A percentile compares a stretch with the other conserved stretches of the same genome.
phyloP scores from a whole-genome alignment of 768 basidiomycete species.

The Podaxis sp. region DNA sequence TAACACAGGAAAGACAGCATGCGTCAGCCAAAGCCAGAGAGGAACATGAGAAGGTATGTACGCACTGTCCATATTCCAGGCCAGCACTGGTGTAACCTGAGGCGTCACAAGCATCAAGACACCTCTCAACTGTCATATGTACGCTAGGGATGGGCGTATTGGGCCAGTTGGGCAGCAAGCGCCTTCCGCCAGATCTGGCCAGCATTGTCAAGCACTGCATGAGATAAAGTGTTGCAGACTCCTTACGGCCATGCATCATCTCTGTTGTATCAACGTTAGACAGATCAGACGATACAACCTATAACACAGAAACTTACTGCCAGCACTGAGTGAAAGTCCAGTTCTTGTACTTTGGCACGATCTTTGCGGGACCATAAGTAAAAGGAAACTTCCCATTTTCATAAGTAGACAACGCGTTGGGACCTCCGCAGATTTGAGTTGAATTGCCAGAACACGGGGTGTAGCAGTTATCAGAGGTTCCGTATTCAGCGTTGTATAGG shows the following conservation, averaged over 20 bases:
- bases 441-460: constrained; percentile 19
- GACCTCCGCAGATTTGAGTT: constrained; percentile 20
- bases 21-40: neutral
- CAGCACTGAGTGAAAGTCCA: constrained; percentile 19
- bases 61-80: constrained; percentile 20
- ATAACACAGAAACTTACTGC: constrained; percentile 10
- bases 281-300: neutral
- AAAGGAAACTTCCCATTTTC: constrained; percentile 17
- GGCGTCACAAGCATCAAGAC: constrained; percentile 18
- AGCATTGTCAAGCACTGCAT: neutral
- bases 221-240: neutral
- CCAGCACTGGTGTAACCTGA: constrained; percentile 18
- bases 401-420: constrained; percentile 20
- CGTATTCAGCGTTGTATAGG: constrained; percentile 16
- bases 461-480: constrained; percentile 12
- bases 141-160: constrained; percentile 14
- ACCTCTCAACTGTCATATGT: constrained; percentile 21
- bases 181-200: neutral
- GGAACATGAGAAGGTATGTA: neutral
- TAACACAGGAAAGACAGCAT: neutral
- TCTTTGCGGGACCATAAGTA: constrained; percentile 17
- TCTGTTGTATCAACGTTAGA: neutral
- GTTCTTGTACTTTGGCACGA: constrained; percentile 11
- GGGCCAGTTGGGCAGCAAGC: constrained; percentile 16
- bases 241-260: constrained; percentile 16